A percentile compares a stretch with the other conserved stretches of the same genome.
phyloP scores from a whole-genome alignment of 352 stramenopile genomes.

The Pythium aphanidermatum region DNA sequence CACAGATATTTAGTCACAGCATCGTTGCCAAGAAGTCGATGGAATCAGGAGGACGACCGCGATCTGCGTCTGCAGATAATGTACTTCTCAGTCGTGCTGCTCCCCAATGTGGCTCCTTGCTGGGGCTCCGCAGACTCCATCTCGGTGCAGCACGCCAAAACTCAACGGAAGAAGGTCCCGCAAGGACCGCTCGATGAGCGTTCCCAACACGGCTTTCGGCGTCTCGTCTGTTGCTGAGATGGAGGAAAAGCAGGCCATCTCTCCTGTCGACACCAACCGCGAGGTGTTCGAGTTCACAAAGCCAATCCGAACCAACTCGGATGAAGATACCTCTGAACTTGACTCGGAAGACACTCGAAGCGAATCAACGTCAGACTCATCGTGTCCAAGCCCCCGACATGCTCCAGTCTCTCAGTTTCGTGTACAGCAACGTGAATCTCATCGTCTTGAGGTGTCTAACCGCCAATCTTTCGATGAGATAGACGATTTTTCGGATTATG shows the following conservation, averaged over 20 bases:
- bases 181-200: slow-evolving; percentile 23
- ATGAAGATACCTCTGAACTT: slow-evolving; percentile 53
- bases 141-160: slow-evolving; percentile 2
- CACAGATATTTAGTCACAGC: slow-evolving; percentile 18
- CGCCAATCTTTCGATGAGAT: slow-evolving; percentile 30
- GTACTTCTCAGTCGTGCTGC: slow-evolving; percentile 20
- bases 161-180: slow-evolving; percentile 1
- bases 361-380: slow-evolving; percentile 67
- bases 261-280: slow-evolving; percentile 3
- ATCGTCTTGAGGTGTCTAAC: slow-evolving; percentile 1
- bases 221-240: neutral
- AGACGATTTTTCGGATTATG: slow-evolving; percentile 41
- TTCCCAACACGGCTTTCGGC: slow-evolving; percentile 7
- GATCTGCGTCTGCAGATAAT: slow-evolving; percentile 24
- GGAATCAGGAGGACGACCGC: slow-evolving; percentile 8
- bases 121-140: slow-evolving; percentile 4
- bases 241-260: neutral
- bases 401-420: slow-evolving; percentile 25
- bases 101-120: slow-evolving; percentile 20
- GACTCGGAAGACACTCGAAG: slow-evolving; percentile 73
- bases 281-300: slow-evolving; percentile 2
- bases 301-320: slow-evolving; percentile 1
- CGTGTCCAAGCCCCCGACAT: slow-evolving; percentile 59
- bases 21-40: slow-evolving; percentile 11
- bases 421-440: slow-evolving; percentile 21